Evolutionary conservation across 1,284 basidiomycete genomes (phyloP), one percentile per base, ranked within the genome.

Genomic region (Malassezia brasiliensis): DNA sequence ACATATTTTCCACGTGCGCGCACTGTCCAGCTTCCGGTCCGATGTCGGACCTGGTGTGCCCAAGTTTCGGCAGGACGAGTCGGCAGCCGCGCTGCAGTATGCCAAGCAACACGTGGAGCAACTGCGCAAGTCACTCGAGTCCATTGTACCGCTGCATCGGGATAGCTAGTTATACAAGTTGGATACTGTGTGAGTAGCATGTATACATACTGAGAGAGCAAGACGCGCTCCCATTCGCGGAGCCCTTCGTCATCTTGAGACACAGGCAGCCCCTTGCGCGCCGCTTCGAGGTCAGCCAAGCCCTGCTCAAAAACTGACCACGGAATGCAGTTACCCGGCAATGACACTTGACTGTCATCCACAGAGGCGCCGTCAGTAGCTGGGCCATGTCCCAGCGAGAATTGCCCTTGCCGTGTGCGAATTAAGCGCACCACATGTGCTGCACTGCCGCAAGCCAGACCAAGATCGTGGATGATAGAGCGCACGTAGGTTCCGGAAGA

Each of bases 401-500:
- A 73, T 44, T 66, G 60, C 28, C 70, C 72, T 50, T 74, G 72
- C 15, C 69, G 52, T 35, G 64, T 67, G n/a, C 72, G 61, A 5
- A 62, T 66, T 8, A 74, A 63, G 1, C 53, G 59, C 28, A 72
- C 68, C 1, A 74, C 72, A 52, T 74, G 72, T 6, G 72, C 72
- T 1, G 72, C 70, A 15, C 65, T 68, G 5, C 60, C 60, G 30
- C 56, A 61, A 15, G 65, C 64, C 5, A 44, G 48, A 30, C 61
- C 72, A 3, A 74, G 61, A 25, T 74, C 72, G 53, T 74, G 72
- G 7, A 74, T 70, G 50, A 74, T 68, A 22, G 66, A 68, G 12
- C 72, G 65, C 2, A 74, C 70, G 28, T 74, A 74, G 19, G 72
- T 74, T 44, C 72, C 72, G 0, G 66, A 68, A 3, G 69, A 69